These are phyloP conservation scores for Nematocida minor DNA, from an alignment of 371 early-diverging fungal species.

Conservation along the genomic window DNA sequence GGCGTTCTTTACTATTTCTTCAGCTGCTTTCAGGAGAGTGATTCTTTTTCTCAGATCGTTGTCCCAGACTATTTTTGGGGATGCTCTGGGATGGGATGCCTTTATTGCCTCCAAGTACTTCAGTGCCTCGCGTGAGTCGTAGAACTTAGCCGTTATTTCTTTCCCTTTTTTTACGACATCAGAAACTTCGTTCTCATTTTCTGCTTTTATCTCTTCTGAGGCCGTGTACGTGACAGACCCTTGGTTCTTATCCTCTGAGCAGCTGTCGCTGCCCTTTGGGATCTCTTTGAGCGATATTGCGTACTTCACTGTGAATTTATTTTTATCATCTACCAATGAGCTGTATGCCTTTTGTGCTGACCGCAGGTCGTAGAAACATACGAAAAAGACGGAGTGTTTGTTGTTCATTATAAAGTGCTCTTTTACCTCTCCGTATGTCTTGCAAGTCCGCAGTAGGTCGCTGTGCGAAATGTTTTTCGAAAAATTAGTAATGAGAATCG, in stretches of 20 bases:
- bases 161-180: background rate
- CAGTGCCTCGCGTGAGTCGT: slow-evolving; percentile 34
- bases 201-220: background rate
- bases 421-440: slow-evolving; percentile 43
- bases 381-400: slow-evolving; percentile 50
- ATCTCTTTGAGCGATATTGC: slow-evolving; percentile 61
- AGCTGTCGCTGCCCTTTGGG: slow-evolving; percentile 61
- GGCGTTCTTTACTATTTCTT: slow-evolving; percentile 40
- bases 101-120: background rate
- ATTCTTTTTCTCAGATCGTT: slow-evolving; percentile 49
- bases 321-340: background rate
- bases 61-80: slow-evolving; percentile 24
- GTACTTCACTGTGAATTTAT: slow-evolving; percentile 37
- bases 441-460: slow-evolving; percentile 25
- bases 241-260: slow-evolving; percentile 61
- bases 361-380: slow-evolving; percentile 62
- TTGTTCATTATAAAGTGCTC: slow-evolving; percentile 58
- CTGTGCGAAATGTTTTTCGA: background rate
- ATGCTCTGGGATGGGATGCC: background rate
- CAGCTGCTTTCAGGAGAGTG: slow-evolving; percentile 35
- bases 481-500: slow-evolving; percentile 56
- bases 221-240: slow-evolving; percentile 41
- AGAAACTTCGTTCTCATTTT: background rate
- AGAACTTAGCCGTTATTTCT: background rate
- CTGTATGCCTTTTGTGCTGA: slow-evolving; percentile 31